phyloP scores from a whole-genome alignment of 2,329 filamentous ascomycete species.

The Falciphora oryzae region DNA sequence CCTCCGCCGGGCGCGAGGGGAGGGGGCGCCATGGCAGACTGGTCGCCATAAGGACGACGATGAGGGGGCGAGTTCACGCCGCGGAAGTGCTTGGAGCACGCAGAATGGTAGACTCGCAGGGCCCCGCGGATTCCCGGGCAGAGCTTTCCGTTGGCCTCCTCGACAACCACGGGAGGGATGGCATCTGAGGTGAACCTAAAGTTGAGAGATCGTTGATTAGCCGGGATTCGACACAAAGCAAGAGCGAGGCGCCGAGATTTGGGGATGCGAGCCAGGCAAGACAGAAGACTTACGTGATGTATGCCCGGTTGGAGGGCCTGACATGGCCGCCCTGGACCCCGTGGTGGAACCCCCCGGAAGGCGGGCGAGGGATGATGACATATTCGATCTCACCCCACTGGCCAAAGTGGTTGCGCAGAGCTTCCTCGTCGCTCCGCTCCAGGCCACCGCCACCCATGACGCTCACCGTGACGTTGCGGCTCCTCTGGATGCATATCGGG shows the following conservation, averaged over 20 bases:
- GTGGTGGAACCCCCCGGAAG: background rate
- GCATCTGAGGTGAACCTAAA: background rate
- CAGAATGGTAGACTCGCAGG: background rate
- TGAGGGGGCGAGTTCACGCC: background rate
- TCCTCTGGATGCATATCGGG: background rate
- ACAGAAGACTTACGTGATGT: background rate
- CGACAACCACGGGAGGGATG: background rate
- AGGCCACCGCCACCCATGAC: background rate
- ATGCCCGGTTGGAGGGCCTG: background rate
- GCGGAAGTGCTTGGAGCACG: background rate
- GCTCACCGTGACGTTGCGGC: conserved; percentile 5
- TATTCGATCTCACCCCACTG: conserved; percentile 1
- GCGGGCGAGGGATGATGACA: background rate
- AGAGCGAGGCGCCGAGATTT: too few species aligned
- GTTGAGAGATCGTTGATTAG: background rate
- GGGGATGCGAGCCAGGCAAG: too few species aligned
- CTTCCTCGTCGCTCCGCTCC: background rate
- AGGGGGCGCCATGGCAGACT: background rate
- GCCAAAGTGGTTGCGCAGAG: conserved; percentile 1
- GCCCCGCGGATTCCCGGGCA: background rate
- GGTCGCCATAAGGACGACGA: background rate
- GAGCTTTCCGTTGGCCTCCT: background rate
- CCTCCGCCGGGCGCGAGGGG: background rate
- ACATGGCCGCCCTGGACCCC: background rate
- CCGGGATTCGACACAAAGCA: background rate